Percentiles rank a stretch among this genome's conserved stretches.
phyloP scores from a whole-genome alignment of 345 rosid genomes.

The Linum tenue region DNA sequence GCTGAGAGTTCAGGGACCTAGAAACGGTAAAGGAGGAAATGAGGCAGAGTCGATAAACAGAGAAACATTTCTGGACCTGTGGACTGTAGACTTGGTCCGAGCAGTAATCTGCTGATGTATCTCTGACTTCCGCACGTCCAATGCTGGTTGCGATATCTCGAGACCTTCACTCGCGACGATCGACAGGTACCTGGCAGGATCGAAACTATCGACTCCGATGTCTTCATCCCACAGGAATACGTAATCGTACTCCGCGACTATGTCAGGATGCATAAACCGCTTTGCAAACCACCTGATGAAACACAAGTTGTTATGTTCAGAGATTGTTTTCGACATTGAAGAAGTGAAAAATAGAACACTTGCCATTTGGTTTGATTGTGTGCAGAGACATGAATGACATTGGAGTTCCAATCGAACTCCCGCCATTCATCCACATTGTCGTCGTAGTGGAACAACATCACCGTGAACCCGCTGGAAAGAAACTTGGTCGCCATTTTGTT shows the following conservation, averaged over 20 bases:
- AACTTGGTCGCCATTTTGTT: slow-evolving; percentile 55
- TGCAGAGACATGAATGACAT: slow-evolving; percentile 69
- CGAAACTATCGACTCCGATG: slow-evolving; percentile 58
- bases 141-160: slow-evolving; percentile 66
- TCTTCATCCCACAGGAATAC: slow-evolving; percentile 75
- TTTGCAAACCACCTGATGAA: slow-evolving; percentile 66
- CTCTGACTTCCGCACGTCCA: slow-evolving; percentile 43
- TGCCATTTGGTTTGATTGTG: slow-evolving; percentile 84
- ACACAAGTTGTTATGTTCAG: too few species aligned
- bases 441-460: slow-evolving; percentile 93
- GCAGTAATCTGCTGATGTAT: slow-evolving; percentile 69
- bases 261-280: slow-evolving; percentile 66
- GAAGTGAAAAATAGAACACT: slow-evolving; percentile 5
- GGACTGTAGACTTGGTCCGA: slow-evolving; percentile 39
- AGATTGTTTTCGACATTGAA: slow-evolving; percentile 1
- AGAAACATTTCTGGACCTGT: slow-evolving; percentile 32
- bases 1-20: too few species aligned
- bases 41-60: not conserved
- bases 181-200: slow-evolving; percentile 48
- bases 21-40: too few species aligned
- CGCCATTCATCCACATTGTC: slow-evolving; percentile 77
- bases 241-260: slow-evolving; percentile 47
- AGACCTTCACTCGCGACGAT: slow-evolving; percentile 47
- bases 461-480: slow-evolving; percentile 39
- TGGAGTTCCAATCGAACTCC: slow-evolving; percentile 44